Evolutionary conservation across 164 flowering plant genomes (phyloP).

Genomic region (Chimonanthus salicifolius): DNA sequence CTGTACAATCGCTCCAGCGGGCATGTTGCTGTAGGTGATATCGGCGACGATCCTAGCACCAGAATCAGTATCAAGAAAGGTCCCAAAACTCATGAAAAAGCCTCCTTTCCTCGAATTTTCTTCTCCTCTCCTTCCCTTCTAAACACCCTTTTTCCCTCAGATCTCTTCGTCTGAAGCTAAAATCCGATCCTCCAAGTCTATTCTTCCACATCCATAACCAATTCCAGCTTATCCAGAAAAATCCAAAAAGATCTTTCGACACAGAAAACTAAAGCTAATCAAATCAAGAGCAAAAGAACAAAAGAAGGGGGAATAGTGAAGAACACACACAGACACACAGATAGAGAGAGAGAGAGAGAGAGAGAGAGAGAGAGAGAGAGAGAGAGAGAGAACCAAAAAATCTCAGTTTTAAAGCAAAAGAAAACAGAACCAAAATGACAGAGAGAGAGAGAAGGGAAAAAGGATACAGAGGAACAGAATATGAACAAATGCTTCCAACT

Average conservation of each 20-base stretch:
- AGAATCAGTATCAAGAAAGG: conserved; percentile 55
- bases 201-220: not conserved
- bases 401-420: not conserved
- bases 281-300: not conserved
- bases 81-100: conserved; percentile 89
- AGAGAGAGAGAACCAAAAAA: conserved; percentile 6
- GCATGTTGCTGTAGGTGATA: conserved; percentile 53
- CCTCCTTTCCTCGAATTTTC: not conserved
- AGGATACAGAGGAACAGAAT: too few species aligned
- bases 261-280: not conserved
- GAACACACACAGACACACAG: not conserved
- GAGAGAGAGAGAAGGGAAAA: too few species aligned
- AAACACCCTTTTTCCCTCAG: not conserved
- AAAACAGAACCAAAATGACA: conserved; percentile 27
- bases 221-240: not conserved
- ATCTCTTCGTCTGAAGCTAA: not conserved
- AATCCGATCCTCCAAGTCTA: not conserved
- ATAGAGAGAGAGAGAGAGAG: too few species aligned
- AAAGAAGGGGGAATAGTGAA: not conserved
- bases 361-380: too few species aligned
- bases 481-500: too few species aligned
- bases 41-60: conserved; percentile 51
- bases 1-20: conserved; percentile 54
- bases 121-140: conserved; percentile 5
- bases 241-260: not conserved